Percentiles rank a stretch among this genome's conserved stretches.
Evolutionary conservation across 805 yeast genomes (phyloP).

Genomic region (Pichia phayaonensis): DNA sequence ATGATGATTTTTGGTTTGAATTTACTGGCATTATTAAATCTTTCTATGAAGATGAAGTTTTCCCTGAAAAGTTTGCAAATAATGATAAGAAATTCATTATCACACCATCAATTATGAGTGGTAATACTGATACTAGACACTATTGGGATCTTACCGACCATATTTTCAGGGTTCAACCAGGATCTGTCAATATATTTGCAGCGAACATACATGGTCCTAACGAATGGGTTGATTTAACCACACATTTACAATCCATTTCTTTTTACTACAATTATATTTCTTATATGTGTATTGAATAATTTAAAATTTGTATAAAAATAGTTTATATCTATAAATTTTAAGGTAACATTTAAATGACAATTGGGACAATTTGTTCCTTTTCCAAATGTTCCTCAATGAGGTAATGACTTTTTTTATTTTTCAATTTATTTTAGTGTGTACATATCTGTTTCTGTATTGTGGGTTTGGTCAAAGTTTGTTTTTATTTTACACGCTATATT

Average conservation of each 20-base stretch:
- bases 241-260: slow-evolving; percentile 55
- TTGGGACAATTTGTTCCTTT: no score
- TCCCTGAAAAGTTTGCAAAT: slow-evolving; percentile 20
- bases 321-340: no score
- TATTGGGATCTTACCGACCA: slow-evolving; percentile 55
- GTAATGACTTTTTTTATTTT: no score
- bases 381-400: no score
- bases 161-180: slow-evolving; percentile 53
- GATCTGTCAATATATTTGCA: slow-evolving; percentile 17
- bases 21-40: slow-evolving; percentile 58
- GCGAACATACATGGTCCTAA: slow-evolving; percentile 53
- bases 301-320: neutral
- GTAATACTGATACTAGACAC: slow-evolving; percentile 61
- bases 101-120: slow-evolving; percentile 56
- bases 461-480: neutral
- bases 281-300: slow-evolving; percentile 5
- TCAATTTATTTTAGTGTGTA: neutral
- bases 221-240: slow-evolving; percentile 46
- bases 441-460: neutral
- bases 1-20: slow-evolving; percentile 42
- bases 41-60: slow-evolving; percentile 45
- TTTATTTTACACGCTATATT: neutral
- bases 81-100: slow-evolving; percentile 26
- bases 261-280: slow-evolving; percentile 17
- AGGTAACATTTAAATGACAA: no score